Base-by-base conservation (phyloP, 208 protist species). In the Herpetomonas tarakana region DNA sequence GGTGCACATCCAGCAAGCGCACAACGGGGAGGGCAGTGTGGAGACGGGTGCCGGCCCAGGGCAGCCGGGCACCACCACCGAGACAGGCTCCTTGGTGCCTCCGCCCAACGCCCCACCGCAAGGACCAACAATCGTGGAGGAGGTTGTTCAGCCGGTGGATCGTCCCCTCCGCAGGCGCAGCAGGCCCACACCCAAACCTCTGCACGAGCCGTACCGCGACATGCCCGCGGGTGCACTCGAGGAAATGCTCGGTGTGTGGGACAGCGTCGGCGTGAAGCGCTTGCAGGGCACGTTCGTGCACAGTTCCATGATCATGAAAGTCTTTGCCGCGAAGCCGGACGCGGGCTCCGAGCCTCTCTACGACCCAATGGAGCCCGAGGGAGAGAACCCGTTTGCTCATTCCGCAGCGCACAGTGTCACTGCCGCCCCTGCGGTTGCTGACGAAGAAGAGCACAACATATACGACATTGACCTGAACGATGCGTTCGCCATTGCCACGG, bases 241-340 rank as follows among this genome's bases (percentile, higher is more conserved):
- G 38, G 83, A 81, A 52, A 68, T 96, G 58, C 68, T 96, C 7
- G 71, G 53, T 25, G 72, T 93, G 11, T 96, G 90, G 86, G 90
- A 96, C 55, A 74, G 68, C 31, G 72, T 90, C 19, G 90, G 90
- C 0, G 56, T 91, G 41, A 78, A 72, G 57, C 62, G 86, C 24
- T 64, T 93, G n/a, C 86, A 78, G 11, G 57, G 58, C 26, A 64
- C 74, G 18, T 96, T 96, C 73, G 66, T 93, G 52, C 90, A 93
- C 71, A 96, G 90, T 58, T 91, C 77, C 12, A 93, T 93, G 90
- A 71, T 96, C 29, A 81, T 93, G 75, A 88, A 84, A 25, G 86
- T 96, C 19, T 91, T 88, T 62, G 90, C 90, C 2, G 86, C 80
- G 9, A 73, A 56, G 21, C 74, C 78, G 14, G 70, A 74, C 7